phyloP scores from a whole-genome alignment of 2,329 filamentous ascomycete genomes.

The Alternaria tenuissima region DNA sequence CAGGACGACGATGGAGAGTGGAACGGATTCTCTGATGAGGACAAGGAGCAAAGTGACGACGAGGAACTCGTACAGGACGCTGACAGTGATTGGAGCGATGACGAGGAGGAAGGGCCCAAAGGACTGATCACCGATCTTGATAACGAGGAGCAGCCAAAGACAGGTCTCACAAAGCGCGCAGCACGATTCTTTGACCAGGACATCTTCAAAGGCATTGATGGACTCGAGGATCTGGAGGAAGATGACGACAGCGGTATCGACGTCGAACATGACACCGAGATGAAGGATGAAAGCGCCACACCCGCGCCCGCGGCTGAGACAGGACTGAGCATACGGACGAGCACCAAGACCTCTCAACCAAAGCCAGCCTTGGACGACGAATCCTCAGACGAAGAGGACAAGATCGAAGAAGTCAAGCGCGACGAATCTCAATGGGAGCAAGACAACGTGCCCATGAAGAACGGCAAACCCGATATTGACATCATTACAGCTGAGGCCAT shows the following conservation, averaged over 20 bases:
- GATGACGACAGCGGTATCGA: slow-evolving; percentile 52
- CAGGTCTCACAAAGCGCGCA: slow-evolving; percentile 82
- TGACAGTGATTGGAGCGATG: slow-evolving; percentile 70
- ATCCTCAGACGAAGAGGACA: slow-evolving; percentile 51
- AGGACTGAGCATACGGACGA: slow-evolving; percentile 25
- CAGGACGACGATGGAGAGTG: slow-evolving; percentile 80
- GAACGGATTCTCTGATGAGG: slow-evolving; percentile 79
- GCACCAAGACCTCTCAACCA: slow-evolving; percentile 27
- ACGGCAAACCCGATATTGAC: slow-evolving; percentile 82
- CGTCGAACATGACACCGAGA: slow-evolving; percentile 45
- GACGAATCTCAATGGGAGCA: slow-evolving; percentile 71
- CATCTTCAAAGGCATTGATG: slow-evolving; percentile 85
- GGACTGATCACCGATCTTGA: slow-evolving; percentile 70
- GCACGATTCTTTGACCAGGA: slow-evolving; percentile 93
- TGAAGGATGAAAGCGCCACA: slow-evolving; percentile 20
- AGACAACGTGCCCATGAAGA: slow-evolving; percentile 67
- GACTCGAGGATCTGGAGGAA: slow-evolving; percentile 66
- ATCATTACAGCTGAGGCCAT: slow-evolving; percentile 99
- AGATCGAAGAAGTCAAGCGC: slow-evolving; percentile 70
- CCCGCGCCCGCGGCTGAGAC: slow-evolving; percentile 20
- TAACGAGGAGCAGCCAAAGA: slow-evolving; percentile 58
- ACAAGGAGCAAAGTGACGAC: slow-evolving; percentile 66
- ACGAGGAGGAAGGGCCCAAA: slow-evolving; percentile 62
- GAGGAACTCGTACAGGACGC: slow-evolving; percentile 66
- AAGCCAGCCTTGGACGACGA: slow-evolving; percentile 41